Evolutionary conservation across 345 rosid genomes (phyloP), one percentile per base, ranked within the genome.

Genomic region (Moringa oleifera): DNA sequence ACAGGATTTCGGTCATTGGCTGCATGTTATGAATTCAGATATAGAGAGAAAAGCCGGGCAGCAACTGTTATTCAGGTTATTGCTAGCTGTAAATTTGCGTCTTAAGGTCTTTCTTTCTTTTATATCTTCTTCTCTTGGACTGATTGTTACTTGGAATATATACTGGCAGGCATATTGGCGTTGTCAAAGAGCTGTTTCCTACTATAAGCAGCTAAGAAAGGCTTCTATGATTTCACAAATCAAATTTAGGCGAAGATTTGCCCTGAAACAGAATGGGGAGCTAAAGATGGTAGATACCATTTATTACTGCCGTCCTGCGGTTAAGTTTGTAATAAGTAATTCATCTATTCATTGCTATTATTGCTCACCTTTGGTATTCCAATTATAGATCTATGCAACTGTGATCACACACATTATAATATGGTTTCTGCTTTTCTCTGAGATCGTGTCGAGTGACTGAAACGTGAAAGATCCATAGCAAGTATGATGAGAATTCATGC

Each of bases 11-110:
- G 98, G 9, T 73, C 82, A 61, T 70, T 80, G 66, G 73, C 62
- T 51, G 88, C 91, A 37, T 75, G 83, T 23, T 68, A 67, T 45
- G 79, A 83, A 61, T 74, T 70, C 58, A 76, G 46, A 57, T 53
- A 12, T 59, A 79, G 71, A 73, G 52, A 45, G 71, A 70, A 63
- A 54, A 47, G 45, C 31, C 78, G 50, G 71, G 88, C 89, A 62
- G 85, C 85, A 31, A 70, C 67, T 25, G 64, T 61, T 41, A 75
- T 87, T 65, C 93, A 89, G 97, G 98, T 87, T 37, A 55, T 58
- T 9, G 55, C 62, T 41, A 18, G 22, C 52, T 59, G 45, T 31
- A 57, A 53, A 6, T 62, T 17, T 53, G 36, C 20, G 22, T 36
- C 55, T 55, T 68, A 23, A 55, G 59, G 20, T 41, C 47, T 41